A percentile compares a stretch with the other conserved stretches of the same genome.
Evolutionary conservation across 139 green algal genomes (phyloP).

Genomic region (Chlamydomonas sp.): DNA sequence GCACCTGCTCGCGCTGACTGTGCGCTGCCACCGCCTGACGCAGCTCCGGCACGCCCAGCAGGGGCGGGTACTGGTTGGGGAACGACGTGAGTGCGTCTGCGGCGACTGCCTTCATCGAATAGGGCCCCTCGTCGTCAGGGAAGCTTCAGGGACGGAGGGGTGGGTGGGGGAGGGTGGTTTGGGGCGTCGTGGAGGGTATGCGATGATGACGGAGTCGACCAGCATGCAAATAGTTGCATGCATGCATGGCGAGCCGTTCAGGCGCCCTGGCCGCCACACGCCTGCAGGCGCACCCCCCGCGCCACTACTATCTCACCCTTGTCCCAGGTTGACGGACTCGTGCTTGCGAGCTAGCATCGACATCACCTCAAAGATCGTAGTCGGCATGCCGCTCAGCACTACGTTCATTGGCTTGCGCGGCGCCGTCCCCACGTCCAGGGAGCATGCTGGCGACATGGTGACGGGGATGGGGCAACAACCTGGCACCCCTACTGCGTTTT

Average conservation of each 20-base stretch:
- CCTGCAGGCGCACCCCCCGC: no score
- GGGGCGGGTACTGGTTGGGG: slow-evolving; percentile 59
- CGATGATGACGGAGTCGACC: no score
- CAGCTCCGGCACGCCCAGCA: slow-evolving; percentile 60
- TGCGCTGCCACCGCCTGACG: slow-evolving; percentile 61
- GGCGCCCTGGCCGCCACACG: no score
- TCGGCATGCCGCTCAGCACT: slow-evolving; percentile 1
- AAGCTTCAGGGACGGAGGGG: slow-evolving; percentile 34
- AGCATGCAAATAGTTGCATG: no score
- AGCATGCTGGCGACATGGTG: background rate
- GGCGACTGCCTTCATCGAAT: slow-evolving; percentile 54
- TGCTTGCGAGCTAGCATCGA: background rate
- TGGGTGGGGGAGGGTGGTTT: background rate
- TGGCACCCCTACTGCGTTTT: no score
- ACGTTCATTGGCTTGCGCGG: slow-evolving; percentile 1
- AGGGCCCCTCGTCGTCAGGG: slow-evolving; percentile 66
- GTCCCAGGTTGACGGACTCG: slow-evolving; percentile 12
- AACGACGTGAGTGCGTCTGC: slow-evolving; percentile 23
- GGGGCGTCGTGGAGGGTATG: no score
- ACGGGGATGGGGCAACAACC: no score
- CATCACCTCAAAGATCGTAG: slow-evolving; percentile 15
- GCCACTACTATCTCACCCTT: slow-evolving; percentile 8
- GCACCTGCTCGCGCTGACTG: slow-evolving; percentile 31
- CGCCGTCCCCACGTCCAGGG: background rate
- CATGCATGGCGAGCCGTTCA: no score